These are phyloP conservation scores for Ogataea salicorniae DNA, from an alignment of 805 yeast species.

Conservation along the genomic window DNA sequence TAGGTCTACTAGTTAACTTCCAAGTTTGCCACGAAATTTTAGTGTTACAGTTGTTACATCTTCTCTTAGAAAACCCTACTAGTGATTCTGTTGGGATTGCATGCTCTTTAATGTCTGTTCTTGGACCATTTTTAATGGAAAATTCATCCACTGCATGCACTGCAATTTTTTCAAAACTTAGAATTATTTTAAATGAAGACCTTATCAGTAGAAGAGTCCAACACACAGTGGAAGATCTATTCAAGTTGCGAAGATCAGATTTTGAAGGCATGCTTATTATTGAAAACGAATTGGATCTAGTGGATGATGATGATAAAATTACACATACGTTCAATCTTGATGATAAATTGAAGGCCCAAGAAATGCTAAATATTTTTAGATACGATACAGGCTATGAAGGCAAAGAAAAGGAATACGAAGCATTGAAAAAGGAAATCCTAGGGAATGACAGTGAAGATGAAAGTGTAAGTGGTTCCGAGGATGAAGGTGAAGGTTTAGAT, in stretches of 20 bases:
- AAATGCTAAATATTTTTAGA: slow-evolving; percentile 42
- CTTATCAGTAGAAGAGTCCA: slow-evolving; percentile 38
- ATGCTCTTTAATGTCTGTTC: slow-evolving; percentile 40
- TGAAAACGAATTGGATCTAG: slow-evolving; percentile 48
- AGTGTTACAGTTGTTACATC: slow-evolving; percentile 45
- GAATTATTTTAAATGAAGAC: slow-evolving; percentile 56
- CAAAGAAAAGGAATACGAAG: slow-evolving; percentile 44
- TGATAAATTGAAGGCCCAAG: slow-evolving; percentile 43
- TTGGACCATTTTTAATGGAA: slow-evolving; percentile 52
- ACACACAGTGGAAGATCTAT: slow-evolving; percentile 44
- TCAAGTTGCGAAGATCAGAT: slow-evolving; percentile 43
- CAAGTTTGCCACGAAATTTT: slow-evolving; percentile 53
- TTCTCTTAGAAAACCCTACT: slow-evolving; percentile 40
- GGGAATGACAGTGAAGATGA: slow-evolving; percentile 30
- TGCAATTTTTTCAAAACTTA: slow-evolving; percentile 49
- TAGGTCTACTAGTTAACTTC: slow-evolving; percentile 61
- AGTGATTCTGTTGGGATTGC: slow-evolving; percentile 55
- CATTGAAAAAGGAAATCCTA: slow-evolving; percentile 39
- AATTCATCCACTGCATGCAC: slow-evolving; percentile 28
- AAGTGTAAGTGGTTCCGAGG: slow-evolving; percentile 25
- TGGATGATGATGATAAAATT: slow-evolving; percentile 57
- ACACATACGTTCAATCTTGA: slow-evolving; percentile 54
- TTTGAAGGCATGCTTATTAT: slow-evolving; percentile 37
- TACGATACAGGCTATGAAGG: slow-evolving; percentile 47
- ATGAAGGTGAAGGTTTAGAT: slow-evolving; percentile 24